Conservation (phyloP, 306 rosid species). For the Astragalus membranaceus region DNA sequence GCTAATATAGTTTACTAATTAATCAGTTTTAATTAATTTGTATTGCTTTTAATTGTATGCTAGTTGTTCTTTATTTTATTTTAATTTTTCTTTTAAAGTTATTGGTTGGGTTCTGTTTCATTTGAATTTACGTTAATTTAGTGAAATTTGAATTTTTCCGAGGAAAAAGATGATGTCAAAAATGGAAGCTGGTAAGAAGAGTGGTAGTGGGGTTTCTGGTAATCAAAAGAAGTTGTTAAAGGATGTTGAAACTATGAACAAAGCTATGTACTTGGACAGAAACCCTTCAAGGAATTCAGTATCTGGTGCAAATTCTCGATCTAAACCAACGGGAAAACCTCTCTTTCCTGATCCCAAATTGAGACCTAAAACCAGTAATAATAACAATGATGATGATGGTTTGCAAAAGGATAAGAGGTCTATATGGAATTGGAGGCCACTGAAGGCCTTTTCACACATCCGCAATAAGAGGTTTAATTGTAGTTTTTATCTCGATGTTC, state of each 20-base stretch:
- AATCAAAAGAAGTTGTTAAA: constrained; percentile 45
- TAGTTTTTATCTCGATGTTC: constrained; percentile 75
- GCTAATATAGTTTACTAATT: neutral
- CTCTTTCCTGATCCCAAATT: constrained; percentile 39
- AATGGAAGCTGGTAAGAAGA: constrained; percentile 57
- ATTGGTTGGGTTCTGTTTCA: constrained; percentile 16
- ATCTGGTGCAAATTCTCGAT: constrained; percentile 19
- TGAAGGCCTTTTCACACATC: constrained; percentile 62
- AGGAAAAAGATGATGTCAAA: constrained; percentile 50
- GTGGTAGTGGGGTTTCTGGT: constrained; percentile 47
- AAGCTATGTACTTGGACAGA: constrained; percentile 53
- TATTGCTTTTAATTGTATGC: neutral
- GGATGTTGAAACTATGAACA: constrained; percentile 72
- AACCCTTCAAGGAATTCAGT: constrained; percentile 33
- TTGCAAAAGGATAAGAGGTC: constrained; percentile 74
- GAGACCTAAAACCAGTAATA: constrained; percentile 28
- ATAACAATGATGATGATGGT: constrained; percentile 19
- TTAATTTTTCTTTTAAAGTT: neutral
- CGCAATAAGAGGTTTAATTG: constrained; percentile 74
- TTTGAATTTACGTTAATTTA: constrained; percentile 15
- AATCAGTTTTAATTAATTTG: neutral
- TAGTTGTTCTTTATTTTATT: neutral
- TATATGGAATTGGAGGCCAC: constrained; percentile 86
- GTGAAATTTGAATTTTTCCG: neutral
- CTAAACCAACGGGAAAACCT: constrained; percentile 33